Evolutionary conservation across 768 basidiomycete species (phyloP), one percentile per base, ranked within the genome.

Genomic region (Leccinum subgranulosum): DNA sequence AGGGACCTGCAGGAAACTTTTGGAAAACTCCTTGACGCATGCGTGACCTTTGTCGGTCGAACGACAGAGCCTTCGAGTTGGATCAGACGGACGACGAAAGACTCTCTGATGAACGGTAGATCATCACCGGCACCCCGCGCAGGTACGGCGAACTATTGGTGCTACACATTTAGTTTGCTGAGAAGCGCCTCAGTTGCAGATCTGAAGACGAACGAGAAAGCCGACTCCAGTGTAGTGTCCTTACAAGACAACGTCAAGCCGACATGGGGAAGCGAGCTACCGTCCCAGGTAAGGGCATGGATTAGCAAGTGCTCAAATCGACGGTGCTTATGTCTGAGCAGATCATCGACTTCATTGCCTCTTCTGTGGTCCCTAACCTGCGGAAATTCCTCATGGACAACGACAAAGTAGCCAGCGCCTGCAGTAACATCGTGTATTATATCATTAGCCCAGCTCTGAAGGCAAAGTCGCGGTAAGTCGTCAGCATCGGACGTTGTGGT

Each of bases 1-100:
- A 91, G 93, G 68, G 97, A 99, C 56, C 76, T 98, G 10, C 94
- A 96, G 84, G 96, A 98, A 61, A 86, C 82, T 5, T 97, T 90
- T 66, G 81, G 84, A 33, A 95, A 91, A 71, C 80, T 98, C 1
- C 79, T 94, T 10, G 96, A 98, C 63, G 76, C 85, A 7, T 89
- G 86, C 52, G 81, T 94, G 10, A 71, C 82, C 1, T 86, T 90
- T 57, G 84, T 88, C 11, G 88, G 88, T 4, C 82, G 88, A 27
- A 85, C 85, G 4, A 79, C 80, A 17, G 92, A 94, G 64, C 83
- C 85, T 60, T 83, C 85, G 21, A 88, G 85, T 41, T 93, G 92
- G 92, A 85, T 90, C 47, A 83, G 87, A 36, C 81, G 90, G 21
- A 75, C 76, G 17, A 77, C 85, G 1, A 89, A 84, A 66, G 89